Base-by-base conservation (phyloP, 192 early-diverging fungal genomes). In the Funneliformis geosporum region DNA sequence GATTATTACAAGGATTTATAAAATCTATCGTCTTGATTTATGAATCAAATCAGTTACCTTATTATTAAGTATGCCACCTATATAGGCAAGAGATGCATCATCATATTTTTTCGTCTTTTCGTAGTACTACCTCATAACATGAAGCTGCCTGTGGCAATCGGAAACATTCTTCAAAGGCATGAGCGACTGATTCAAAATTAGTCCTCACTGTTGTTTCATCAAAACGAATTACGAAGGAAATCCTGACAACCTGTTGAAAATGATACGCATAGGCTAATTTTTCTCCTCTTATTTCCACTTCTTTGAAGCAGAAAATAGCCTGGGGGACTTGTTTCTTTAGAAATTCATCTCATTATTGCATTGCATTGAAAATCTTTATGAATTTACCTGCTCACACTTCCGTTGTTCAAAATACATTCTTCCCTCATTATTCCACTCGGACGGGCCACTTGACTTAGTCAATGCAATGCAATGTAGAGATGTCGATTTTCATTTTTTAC, bases 41-140 rank as follows among this genome's bases (percentile, higher is more conserved):
- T n/a, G n/a, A n/a, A n/a, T n/a, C n/a, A n/a, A n/a, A n/a, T n/a
- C n/a, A n/a, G n/a, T n/a, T n/a, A n/a, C n/a, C n/a, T n/a, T n/a
- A n/a, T n/a, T n/a, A n/a, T n/a, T n/a, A n/a, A n/a, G n/a, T n/a
- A n/a, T n/a, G n/a, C n/a, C n/a, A n/a, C n/a, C n/a, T n/a, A n/a
- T n/a, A n/a, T n/a, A n/a, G n/a, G n/a, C n/a, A n/a, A n/a, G n/a
- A n/a, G n/a, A n/a, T n/a, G n/a, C n/a, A n/a, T n/a, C n/a, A n/a
- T n/a, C n/a, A n/a, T n/a, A n/a, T n/a, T n/a, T n/a, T n/a, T n/a
- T n/a, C n/a, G n/a, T n/a, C n/a, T n/a, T n/a, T n/a, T n/a, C n/a
- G n/a, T n/a, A n/a, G n/a, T n/a, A n/a, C n/a, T 73, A 73, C 71
- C 46, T 73, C 23, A 73, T 73, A 73, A 23, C 74, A 75, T 62